Evolutionary conservation across 2,329 filamentous ascomycete species (phyloP).

Genomic region (Coleophoma crateriformis): DNA sequence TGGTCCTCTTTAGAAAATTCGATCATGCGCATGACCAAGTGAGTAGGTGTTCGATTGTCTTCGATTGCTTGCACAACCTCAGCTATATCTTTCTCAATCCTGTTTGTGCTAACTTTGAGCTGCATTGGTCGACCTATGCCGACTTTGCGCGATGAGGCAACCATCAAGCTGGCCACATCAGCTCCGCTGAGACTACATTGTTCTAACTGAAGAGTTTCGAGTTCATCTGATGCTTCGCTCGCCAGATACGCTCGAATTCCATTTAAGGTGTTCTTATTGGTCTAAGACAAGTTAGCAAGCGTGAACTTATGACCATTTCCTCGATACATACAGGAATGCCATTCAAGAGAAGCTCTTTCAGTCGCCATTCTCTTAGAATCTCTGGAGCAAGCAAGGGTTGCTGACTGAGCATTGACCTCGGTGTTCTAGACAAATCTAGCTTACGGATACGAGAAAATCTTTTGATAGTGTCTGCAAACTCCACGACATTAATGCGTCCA

Average conservation of each 20-base stretch:
- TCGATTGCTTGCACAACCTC: conserved; percentile 46
- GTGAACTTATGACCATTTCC: not conserved
- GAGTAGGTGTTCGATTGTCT: conserved; percentile 49
- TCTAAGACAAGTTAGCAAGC: conserved; percentile 21
- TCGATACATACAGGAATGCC: conserved; percentile 42
- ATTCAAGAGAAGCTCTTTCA: conserved; percentile 61
- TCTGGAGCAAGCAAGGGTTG: conserved; percentile 62
- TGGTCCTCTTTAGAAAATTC: conserved; percentile 42
- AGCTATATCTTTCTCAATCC: conserved; percentile 42
- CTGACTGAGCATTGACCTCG: conserved; percentile 50
- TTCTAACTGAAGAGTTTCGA: conserved; percentile 59
- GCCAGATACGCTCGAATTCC: conserved; percentile 59
- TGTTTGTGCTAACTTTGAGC: conserved; percentile 56
- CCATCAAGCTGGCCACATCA: conserved; percentile 60
- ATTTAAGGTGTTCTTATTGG: conserved; percentile 59
- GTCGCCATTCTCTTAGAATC: conserved; percentile 59
- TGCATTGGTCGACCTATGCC: conserved; percentile 51
- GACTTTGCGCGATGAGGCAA: conserved; percentile 49
- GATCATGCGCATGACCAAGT: conserved; percentile 61
- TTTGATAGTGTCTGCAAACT: conserved; percentile 61
- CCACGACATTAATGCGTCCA: conserved; percentile 55
- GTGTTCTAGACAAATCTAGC: conserved; percentile 60
- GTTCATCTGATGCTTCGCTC: conserved; percentile 51
- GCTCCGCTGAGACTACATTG: conserved; percentile 60
- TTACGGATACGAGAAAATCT: conserved; percentile 62